Evolutionary conservation across 2,329 filamentous ascomycete genomes (phyloP), one percentile per base, ranked within the genome.

Genomic region (Fusarium virguliforme): DNA sequence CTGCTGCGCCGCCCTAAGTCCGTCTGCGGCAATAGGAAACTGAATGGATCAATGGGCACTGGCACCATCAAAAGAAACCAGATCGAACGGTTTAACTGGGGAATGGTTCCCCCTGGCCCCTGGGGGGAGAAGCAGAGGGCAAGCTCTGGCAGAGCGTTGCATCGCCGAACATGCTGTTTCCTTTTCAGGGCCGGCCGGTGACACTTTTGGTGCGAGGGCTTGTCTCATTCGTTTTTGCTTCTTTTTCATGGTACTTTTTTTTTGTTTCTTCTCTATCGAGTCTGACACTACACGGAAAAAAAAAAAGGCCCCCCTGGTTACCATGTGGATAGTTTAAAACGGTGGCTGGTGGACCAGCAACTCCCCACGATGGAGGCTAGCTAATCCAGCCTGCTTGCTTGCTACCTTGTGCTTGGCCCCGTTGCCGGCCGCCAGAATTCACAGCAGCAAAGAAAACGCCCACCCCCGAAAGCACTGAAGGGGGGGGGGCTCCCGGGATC

Each of bases 71-170:
- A 66, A 72, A 70, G 61, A 65, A 70, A 72, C 65, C 58, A 70
- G 60, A 73, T 73, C 63, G 72, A 70, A 73, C 62, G 67, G 57
- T 72, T 67, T 64, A 64, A 72, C 60, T 74, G 62, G 71, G 53
- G 66, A 46, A 64, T 66, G 56, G 56, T 28, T 56, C 57, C 32
- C 30, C 24, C 24, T 13, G 64, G 37, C 18, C 18, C 18, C 18
- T 18, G 18, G 18, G 18, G 18, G 18, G 18, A 18, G 18, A 18
- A 18, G 18, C 43, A 60, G 58, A 56, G 34, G 38, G 54, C 50
- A 57, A 18, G 32, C 61, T 66, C 37, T 58, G 60, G 40, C 57
- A 56, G 28, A 37, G 41, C 48, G 56, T 71, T 61, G 68, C 68
- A 70, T 67, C 68, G 65, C 35, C 65, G 56, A 55, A 22, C 64